phyloP scores from a whole-genome alignment of 2,329 filamentous ascomycete genomes.

The Neonectria ditissima region DNA sequence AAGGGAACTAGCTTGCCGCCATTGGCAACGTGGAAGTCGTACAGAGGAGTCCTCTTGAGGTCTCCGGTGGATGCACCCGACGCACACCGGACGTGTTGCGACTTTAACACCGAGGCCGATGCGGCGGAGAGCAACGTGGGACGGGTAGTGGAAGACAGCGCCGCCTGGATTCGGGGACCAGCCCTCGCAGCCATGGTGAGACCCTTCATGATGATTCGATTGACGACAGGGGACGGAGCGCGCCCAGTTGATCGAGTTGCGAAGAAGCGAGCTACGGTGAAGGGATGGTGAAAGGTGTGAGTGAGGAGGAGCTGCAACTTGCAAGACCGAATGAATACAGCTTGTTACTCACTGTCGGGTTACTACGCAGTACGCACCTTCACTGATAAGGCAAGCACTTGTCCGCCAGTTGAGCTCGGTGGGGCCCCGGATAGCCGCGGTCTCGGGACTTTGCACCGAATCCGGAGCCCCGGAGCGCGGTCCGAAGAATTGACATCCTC shows the following conservation, averaged over 20 bases:
- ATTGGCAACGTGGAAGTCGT: slow-evolving; percentile 80
- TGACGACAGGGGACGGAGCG: slow-evolving; percentile 27
- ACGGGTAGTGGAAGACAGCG: slow-evolving; percentile 38
- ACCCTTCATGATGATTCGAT: slow-evolving; percentile 48
- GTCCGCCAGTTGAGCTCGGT: slow-evolving; percentile 22
- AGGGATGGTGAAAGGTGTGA: slow-evolving; percentile 21
- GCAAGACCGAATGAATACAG: not conserved
- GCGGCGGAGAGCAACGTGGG: slow-evolving; percentile 37
- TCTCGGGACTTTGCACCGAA: slow-evolving; percentile 37
- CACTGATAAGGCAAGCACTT: slow-evolving; percentile 28
- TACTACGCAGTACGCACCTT: slow-evolving; percentile 25
- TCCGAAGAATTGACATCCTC: slow-evolving; percentile 38
- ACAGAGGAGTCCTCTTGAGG: slow-evolving; percentile 76
- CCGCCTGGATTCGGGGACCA: slow-evolving; percentile 44
- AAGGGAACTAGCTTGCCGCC: slow-evolving; percentile 98
- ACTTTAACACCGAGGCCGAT: slow-evolving; percentile 29
- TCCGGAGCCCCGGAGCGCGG: slow-evolving; percentile 33
- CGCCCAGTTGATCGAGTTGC: slow-evolving; percentile 34
- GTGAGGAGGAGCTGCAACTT: slow-evolving; percentile 22
- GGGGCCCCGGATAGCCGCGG: slow-evolving; percentile 32
- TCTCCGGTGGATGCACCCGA: slow-evolving; percentile 45
- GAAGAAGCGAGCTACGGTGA: slow-evolving; percentile 23
- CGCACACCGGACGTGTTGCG: slow-evolving; percentile 44
- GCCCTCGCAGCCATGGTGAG: slow-evolving; percentile 48
- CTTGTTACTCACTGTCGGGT: slow-evolving; percentile 22